A percentile compares a stretch with the other conserved stretches of the same genome.
These are phyloP conservation scores for Ascoidea rubescens DNA, from an alignment of 805 yeast species.

Conservation along the genomic window DNA sequence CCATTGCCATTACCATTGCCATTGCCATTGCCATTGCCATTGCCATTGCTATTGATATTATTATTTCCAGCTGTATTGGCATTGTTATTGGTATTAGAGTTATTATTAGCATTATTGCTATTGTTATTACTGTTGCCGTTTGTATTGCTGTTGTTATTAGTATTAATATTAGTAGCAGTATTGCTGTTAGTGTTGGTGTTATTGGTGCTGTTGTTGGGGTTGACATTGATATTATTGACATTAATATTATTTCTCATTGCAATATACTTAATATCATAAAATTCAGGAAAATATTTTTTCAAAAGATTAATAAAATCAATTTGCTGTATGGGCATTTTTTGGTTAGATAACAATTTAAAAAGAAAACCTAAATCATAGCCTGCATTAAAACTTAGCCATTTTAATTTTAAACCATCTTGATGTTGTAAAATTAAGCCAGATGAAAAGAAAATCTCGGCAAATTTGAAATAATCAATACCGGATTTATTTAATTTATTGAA, in stretches of 20 bases:
- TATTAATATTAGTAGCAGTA: background rate
- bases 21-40: constrained; percentile 1
- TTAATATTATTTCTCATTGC: constrained; percentile 17
- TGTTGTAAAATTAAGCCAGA: constrained; percentile 71
- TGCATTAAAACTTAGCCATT: constrained; percentile 86
- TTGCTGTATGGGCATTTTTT: constrained; percentile 67
- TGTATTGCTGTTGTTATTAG: background rate
- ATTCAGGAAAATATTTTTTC: constrained; percentile 59
- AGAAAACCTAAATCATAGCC: constrained; percentile 94
- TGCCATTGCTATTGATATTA: background rate
- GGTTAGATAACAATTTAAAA: constrained; percentile 60
- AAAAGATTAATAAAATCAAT: constrained; percentile 66
- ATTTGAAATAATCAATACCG: constrained; percentile 70
- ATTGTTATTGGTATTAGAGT: background rate
- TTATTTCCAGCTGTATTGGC: background rate
- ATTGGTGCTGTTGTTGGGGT: constrained; percentile 9
- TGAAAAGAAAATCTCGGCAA: constrained; percentile 74
- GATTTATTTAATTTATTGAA: constrained; percentile 56
- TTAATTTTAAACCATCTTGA: constrained; percentile 27
- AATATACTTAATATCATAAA: constrained; percentile 65
- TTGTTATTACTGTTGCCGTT: background rate
- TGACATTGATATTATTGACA: constrained; percentile 16
- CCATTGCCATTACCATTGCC: background rate
- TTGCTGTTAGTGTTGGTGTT: background rate
- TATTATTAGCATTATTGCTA: background rate